These are phyloP conservation scores for Leishmania martiniquensis DNA, from an alignment of 208 protist genomes.

Conservation along the genomic window DNA sequence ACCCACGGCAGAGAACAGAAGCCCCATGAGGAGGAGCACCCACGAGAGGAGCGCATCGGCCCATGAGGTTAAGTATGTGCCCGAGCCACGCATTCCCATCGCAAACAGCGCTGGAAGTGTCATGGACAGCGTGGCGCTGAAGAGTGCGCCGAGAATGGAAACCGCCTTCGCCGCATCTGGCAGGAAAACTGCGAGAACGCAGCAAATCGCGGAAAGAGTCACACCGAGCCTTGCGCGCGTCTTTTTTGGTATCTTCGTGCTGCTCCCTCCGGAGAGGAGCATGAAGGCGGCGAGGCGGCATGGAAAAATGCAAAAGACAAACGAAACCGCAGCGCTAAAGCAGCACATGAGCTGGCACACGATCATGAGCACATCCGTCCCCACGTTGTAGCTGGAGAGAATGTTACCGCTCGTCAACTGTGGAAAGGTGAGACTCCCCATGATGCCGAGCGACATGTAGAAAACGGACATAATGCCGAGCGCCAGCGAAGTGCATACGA, in stretches of 20 bases:
- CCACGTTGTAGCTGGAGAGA: conserved; percentile 57
- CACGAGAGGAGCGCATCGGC: conserved; percentile 49
- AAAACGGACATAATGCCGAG: conserved; percentile 58
- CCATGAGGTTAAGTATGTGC: conserved; percentile 58
- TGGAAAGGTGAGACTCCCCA: conserved; percentile 71
- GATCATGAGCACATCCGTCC: conserved; percentile 65
- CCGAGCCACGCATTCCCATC: conserved; percentile 62
- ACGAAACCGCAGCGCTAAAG: conserved; percentile 72
- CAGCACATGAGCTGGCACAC: conserved; percentile 73
- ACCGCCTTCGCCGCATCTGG: conserved; percentile 71
- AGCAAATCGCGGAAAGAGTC: conserved; percentile 36
- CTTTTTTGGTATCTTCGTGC: conserved; percentile 59
- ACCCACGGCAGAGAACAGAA: conserved; percentile 56
- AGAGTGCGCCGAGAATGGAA: conserved; percentile 65
- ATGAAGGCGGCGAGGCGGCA: conserved; percentile 71
- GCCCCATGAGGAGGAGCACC: conserved; percentile 49
- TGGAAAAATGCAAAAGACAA: conserved; percentile 80
- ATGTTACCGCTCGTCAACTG: conserved; percentile 67
- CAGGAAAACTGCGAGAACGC: conserved; percentile 62
- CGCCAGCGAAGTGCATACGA: conserved; percentile 65
- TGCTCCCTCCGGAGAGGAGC: conserved; percentile 60
- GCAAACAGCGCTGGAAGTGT: conserved; percentile 78
- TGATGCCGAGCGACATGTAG: conserved; percentile 58
- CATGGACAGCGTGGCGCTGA: conserved; percentile 83
- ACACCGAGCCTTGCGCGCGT: conserved; percentile 54